Evolutionary conservation across 2,329 filamentous ascomycete species (phyloP), one percentile per base, ranked within the genome.

Genomic region (Colletotrichum tamarilloi): DNA sequence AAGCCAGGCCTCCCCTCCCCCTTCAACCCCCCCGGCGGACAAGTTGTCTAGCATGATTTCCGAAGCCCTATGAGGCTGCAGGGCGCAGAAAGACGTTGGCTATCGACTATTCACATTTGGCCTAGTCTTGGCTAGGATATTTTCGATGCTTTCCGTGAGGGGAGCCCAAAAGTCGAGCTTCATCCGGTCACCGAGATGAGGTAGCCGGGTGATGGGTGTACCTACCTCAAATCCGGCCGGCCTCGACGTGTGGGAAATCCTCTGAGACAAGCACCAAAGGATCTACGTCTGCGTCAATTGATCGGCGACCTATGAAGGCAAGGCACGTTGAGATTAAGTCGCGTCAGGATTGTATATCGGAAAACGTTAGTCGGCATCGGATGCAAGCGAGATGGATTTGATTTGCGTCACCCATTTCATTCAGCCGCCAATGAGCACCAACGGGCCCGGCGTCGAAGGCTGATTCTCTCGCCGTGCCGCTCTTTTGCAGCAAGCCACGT

Each of bases 391-490:
- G 67, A 32, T 28, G n/a, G 55, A 22, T 46, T 16, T n/a, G 19
- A 28, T 35, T 46, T 35, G 12, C 26, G 26, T 46, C 67, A 11
- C 53, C 30, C 2, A 8, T n/a, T n/a, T 57, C 49, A 28, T 30
- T 24, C 55, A 52, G 19, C 22, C 38, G 42, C 65, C 69, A 72
- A 63, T 72, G 38, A 42, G 58, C 49, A 22, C 22, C 52, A 52
- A 32, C 22, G 57, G 16, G 22, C 22, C 35, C 2, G 14, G 24
- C 16, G 11, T 19, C 5, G 19, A 32, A 58, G 32, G 26, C 46
- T 28, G 12, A 24, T 24, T 26, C 22, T 22, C 38, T 6, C 12
- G 22, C 35, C 56, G 63, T 22, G n/a, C 12, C 4, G 30, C 57
- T 57, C 24, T 4, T 5, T 32, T 46, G 42, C 32, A 6, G 22